Evolutionary conservation across 139 green algal genomes (phyloP).

Genomic region (Raphidocelis subcapitata): DNA sequence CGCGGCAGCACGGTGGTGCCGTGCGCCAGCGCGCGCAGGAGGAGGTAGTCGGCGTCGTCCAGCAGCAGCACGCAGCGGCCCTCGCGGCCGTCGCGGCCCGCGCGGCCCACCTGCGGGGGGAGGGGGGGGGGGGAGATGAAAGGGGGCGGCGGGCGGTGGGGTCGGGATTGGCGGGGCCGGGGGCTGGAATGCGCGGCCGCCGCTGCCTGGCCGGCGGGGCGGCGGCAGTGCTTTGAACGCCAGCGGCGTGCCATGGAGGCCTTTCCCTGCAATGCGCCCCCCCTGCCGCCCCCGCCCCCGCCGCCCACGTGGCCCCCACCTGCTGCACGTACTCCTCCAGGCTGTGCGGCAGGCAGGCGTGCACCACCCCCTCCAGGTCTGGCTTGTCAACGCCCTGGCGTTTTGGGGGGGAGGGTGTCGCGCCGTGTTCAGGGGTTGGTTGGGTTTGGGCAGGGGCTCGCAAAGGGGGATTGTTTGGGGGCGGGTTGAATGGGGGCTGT

Average conservation of each 20-base stretch:
- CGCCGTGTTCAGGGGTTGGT: no score
- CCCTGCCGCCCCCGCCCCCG: background rate
- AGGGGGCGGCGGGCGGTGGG: no score
- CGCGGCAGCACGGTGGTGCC: constrained; percentile 22
- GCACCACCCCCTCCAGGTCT: constrained; percentile 63
- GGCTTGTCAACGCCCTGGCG: constrained; percentile 29
- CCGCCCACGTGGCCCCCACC: constrained; percentile 25
- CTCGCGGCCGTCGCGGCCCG: constrained; percentile 63
- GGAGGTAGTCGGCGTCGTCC: constrained; percentile 62
- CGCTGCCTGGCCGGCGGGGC: background rate
- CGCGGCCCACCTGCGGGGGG: constrained; percentile 73
- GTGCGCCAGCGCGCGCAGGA: constrained; percentile 49
- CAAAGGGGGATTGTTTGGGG: no score
- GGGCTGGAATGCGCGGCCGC: background rate
- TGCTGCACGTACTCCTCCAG: constrained; percentile 93
- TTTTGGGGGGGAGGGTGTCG: no score
- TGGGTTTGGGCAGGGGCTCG: no score
- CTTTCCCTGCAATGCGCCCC: background rate
- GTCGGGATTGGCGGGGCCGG: background rate
- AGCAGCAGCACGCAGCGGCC: constrained; percentile 65
- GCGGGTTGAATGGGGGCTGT: no score
- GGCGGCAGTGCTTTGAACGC: background rate
- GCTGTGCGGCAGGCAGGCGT: constrained; percentile 71
- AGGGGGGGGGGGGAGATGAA: no score
- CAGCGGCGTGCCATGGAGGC: background rate